A percentile compares a stretch with the other conserved stretches of the same genome.
phyloP scores from a whole-genome alignment of 1,284 basidiomycete species.

The Leccinum variabile region DNA sequence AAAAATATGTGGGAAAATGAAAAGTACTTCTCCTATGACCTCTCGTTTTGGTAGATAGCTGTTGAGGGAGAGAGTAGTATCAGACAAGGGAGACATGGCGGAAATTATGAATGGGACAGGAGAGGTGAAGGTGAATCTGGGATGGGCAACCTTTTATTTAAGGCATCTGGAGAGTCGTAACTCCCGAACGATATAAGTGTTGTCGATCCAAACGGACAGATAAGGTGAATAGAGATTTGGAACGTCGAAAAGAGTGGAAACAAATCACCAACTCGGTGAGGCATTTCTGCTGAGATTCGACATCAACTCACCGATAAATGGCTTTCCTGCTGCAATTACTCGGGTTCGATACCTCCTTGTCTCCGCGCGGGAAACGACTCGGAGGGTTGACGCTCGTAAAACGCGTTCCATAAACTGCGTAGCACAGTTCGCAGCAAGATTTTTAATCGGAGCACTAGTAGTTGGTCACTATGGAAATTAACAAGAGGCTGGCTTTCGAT shows the following conservation, averaged over 20 bases:
- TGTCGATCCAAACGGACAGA: background rate
- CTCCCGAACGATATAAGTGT: background rate
- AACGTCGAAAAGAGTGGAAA: background rate
- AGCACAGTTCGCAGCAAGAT: background rate
- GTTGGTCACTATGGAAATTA: background rate
- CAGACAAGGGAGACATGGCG: background rate
- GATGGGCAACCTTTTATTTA: background rate
- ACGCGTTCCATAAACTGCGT: background rate
- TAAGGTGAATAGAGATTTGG: background rate
- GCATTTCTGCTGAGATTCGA: background rate
- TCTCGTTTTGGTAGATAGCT: conserved; percentile 13
- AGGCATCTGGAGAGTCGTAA: background rate
- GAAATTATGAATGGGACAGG: background rate
- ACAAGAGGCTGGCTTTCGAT: background rate
- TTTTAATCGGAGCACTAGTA: background rate
- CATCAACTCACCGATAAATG: background rate
- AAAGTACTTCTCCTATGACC: conserved; percentile 21
- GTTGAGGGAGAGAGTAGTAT: background rate
- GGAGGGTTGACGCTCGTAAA: background rate
- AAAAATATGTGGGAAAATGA: too few species aligned
- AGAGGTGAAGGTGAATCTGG: background rate
- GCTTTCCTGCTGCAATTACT: background rate
- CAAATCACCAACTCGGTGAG: background rate
- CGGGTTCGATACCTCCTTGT: background rate
- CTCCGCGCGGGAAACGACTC: background rate